These are phyloP conservation scores for Tricholoma matsutake DNA, from an alignment of 768 basidiomycete genomes.

Conservation along the genomic window DNA sequence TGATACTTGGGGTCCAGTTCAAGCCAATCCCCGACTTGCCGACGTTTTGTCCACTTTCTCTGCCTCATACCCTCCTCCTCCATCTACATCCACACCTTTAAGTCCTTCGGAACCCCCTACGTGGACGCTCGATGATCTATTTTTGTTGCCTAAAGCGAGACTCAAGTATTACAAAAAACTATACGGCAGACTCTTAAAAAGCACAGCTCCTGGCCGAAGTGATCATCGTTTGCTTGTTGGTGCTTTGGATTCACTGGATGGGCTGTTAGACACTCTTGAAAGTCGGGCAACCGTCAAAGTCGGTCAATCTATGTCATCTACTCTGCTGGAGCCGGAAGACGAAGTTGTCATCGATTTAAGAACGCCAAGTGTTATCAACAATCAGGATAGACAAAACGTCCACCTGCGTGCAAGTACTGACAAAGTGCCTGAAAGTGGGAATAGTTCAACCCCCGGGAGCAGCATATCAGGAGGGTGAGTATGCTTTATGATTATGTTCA, in stretches of 20 bases:
- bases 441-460: slow-evolving; percentile 50
- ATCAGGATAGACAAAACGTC: slow-evolving; percentile 14
- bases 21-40: slow-evolving; percentile 67
- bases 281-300: slow-evolving; percentile 53
- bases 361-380: slow-evolving; percentile 30
- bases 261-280: slow-evolving; percentile 66
- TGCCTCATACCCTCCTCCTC: slow-evolving; percentile 56
- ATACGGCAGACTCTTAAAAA: slow-evolving; percentile 81
- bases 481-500: background rate
- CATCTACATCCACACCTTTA: slow-evolving; percentile 36
- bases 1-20: slow-evolving; percentile 80
- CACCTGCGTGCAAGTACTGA: slow-evolving; percentile 26
- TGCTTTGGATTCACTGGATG: slow-evolving; percentile 79
- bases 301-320: slow-evolving; percentile 25
- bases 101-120: slow-evolving; percentile 34
- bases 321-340: slow-evolving; percentile 41
- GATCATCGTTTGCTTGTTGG: slow-evolving; percentile 80
- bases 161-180: slow-evolving; percentile 91
- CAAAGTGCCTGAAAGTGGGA: slow-evolving; percentile 39
- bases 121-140: slow-evolving; percentile 89
- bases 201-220: slow-evolving; percentile 79
- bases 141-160: slow-evolving; percentile 80
- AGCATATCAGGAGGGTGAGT: slow-evolving; percentile 57
- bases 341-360: slow-evolving; percentile 58
- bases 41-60: slow-evolving; percentile 72